Conservation (phyloP, 1,284 basidiomycete genomes). For the Apiotrichum siamense region DNA sequence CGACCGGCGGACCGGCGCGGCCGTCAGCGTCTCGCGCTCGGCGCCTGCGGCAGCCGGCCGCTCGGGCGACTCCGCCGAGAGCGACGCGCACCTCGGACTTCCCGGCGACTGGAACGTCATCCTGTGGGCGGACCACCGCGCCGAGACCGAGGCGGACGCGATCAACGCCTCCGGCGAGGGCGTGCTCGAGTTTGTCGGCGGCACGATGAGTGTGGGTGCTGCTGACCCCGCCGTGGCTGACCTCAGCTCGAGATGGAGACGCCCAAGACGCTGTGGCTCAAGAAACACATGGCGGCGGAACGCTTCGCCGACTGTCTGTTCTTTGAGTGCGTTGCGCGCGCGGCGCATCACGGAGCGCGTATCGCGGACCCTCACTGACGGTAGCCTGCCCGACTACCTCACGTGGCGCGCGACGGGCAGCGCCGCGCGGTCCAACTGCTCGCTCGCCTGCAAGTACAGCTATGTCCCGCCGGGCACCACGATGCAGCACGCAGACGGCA, state of each 20-base stretch:
- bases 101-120: slow-evolving; percentile 74
- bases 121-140: slow-evolving; percentile 85
- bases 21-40: slow-evolving; percentile 69
- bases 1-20: slow-evolving; percentile 64
- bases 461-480: slow-evolving; percentile 68
- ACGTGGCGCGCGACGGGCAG: slow-evolving; percentile 84
- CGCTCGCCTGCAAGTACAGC: slow-evolving; percentile 93
- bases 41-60: too few species aligned
- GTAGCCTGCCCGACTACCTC: slow-evolving; percentile 79
- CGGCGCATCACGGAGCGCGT: too few species aligned
- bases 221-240: background rate
- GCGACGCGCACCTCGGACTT: slow-evolving; percentile 50
- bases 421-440: slow-evolving; percentile 80
- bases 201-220: slow-evolving; percentile 81
- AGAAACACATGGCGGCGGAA: slow-evolving; percentile 70
- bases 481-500: slow-evolving; percentile 39
- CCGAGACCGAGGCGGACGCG: slow-evolving; percentile 79
- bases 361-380: background rate
- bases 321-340: slow-evolving; percentile 74
- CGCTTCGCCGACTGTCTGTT: slow-evolving; percentile 82
- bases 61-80: slow-evolving; percentile 20
- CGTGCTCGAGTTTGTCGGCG: slow-evolving; percentile 91
- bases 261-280: slow-evolving; percentile 94
- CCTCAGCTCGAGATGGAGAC: slow-evolving; percentile 89
- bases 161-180: slow-evolving; percentile 81